These are phyloP conservation scores for Esteya vermicola DNA, from an alignment of 2,329 filamentous ascomycete species.

Conservation along the genomic window DNA sequence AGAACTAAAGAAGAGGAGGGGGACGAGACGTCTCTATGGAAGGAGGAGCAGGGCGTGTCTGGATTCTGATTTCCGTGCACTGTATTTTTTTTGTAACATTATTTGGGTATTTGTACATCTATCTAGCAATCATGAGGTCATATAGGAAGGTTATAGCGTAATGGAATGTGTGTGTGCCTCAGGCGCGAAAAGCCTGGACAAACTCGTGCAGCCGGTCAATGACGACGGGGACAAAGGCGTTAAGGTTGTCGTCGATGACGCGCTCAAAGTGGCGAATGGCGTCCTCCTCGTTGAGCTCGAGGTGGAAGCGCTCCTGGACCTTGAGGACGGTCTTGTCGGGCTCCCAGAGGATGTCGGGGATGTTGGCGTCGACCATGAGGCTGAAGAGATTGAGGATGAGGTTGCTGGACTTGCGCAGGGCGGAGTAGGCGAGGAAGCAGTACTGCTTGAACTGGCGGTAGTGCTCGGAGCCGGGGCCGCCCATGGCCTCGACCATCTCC, in stretches of 20 bases:
- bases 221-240: constrained; percentile 79
- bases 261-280: constrained; percentile 77
- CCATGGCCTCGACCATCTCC: constrained; percentile 99
- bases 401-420: constrained; percentile 76
- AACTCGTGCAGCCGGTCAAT: constrained; percentile 92
- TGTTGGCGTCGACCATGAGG: constrained; percentile 94
- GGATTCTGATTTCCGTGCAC: no score
- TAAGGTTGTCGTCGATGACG: constrained; percentile 81
- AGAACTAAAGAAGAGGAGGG: no score
- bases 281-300: constrained; percentile 86
- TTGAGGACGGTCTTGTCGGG: constrained; percentile 90
- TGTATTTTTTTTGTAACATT: no score
- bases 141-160: no score
- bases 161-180: no score
- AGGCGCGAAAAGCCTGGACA: constrained; percentile 81
- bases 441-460: constrained; percentile 90
- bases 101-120: no score
- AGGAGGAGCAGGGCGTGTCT: no score
- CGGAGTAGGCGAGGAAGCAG: constrained; percentile 87
- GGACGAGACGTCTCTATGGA: no score
- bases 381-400: constrained; percentile 91
- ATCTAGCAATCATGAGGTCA: no score
- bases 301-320: constrained; percentile 84
- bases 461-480: constrained; percentile 64
- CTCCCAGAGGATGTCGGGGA: constrained; percentile 85